These are phyloP conservation scores for Fusarium neocosmosporiellum DNA, from an alignment of 2,329 filamentous ascomycete species.

Conservation along the genomic window DNA sequence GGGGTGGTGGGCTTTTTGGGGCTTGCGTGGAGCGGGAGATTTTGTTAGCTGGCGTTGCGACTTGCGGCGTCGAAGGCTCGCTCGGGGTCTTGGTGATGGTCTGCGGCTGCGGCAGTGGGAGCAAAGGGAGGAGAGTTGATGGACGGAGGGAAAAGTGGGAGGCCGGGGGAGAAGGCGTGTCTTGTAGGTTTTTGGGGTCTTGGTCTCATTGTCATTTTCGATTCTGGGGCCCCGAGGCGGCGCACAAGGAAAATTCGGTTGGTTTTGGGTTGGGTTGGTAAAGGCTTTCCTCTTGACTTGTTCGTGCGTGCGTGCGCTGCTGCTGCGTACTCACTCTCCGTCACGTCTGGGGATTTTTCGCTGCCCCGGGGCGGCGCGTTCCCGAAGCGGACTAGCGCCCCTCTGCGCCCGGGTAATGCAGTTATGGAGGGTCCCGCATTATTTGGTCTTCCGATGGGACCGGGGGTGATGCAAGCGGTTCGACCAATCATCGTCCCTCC, in stretches of 20 bases:
- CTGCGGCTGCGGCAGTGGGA: slow-evolving; percentile 32
- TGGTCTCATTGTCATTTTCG: slow-evolving; percentile 55
- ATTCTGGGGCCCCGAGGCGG: slow-evolving; percentile 52
- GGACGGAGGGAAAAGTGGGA: slow-evolving; percentile 41
- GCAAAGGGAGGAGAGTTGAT: slow-evolving; percentile 29
- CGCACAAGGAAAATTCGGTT: slow-evolving; percentile 52
- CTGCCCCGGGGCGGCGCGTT: slow-evolving; percentile 32
- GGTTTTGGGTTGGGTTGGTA: slow-evolving; percentile 43
- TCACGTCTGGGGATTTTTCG: slow-evolving; percentile 33
- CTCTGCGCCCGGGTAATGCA: slow-evolving; percentile 23
- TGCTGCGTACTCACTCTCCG: slow-evolving; percentile 32
- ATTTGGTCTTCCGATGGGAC: slow-evolving; percentile 15
- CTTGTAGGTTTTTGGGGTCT: slow-evolving; percentile 51
- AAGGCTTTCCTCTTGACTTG: slow-evolving; percentile 44
- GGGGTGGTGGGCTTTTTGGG: slow-evolving; percentile 46
- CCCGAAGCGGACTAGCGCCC: slow-evolving; percentile 25
- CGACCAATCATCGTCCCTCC: slow-evolving; percentile 16
- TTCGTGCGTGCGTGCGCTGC: slow-evolving; percentile 25
- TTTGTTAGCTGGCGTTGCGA: slow-evolving; percentile 38
- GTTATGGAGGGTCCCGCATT: slow-evolving; percentile 26
- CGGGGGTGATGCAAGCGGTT: slow-evolving; percentile 4
- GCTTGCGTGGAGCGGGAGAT: slow-evolving; percentile 44
- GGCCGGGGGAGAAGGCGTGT: slow-evolving; percentile 47
- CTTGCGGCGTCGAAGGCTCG: slow-evolving; percentile 40
- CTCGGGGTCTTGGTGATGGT: slow-evolving; percentile 40